Conservation (phyloP, 495 filamentous ascomycete genomes). For the Baudoinia panamericana region DNA sequence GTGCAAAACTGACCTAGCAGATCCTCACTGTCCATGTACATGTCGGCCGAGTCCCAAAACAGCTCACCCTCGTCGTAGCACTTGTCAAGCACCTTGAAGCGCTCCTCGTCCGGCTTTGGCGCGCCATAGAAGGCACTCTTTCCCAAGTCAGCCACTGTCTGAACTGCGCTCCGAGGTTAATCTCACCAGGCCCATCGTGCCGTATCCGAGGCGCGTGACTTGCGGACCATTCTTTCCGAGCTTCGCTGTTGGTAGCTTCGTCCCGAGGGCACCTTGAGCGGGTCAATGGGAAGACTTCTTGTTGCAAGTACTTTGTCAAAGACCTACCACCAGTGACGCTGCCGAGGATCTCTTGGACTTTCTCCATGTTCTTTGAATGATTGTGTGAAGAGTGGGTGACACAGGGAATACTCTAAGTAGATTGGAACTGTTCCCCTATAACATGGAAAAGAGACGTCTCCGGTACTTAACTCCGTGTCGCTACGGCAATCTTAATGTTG, state of each 20-base stretch:
- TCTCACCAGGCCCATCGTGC: constrained; percentile 38
- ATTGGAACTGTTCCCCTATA: no score
- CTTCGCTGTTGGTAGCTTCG: constrained; percentile 7
- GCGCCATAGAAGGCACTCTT: constrained; percentile 22
- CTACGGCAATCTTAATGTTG: no score
- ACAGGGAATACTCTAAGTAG: no score
- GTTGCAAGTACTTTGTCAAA: constrained; percentile 1
- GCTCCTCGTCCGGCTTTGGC: constrained; percentile 22
- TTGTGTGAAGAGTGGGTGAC: no score
- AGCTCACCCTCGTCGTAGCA: constrained; percentile 21
- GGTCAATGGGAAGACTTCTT: not conserved
- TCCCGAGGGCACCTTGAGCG: not conserved
- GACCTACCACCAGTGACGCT: constrained; percentile 6
- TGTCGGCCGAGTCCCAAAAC: constrained; percentile 22
- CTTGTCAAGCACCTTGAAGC: constrained; percentile 23
- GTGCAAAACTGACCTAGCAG: not conserved
- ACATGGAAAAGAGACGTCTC: no score
- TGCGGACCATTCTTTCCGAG: constrained; percentile 28
- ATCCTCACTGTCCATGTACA: constrained; percentile 24
- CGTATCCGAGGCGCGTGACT: constrained; percentile 40
- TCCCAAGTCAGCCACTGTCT: not conserved
- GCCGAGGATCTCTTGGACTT: constrained; percentile 11
- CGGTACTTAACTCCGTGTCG: no score
- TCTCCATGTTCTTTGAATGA: constrained; percentile 9
- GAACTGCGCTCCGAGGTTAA: no score